Conservation (phyloP, 2,329 filamentous ascomycete genomes). For the Emmonsia crescens region DNA sequence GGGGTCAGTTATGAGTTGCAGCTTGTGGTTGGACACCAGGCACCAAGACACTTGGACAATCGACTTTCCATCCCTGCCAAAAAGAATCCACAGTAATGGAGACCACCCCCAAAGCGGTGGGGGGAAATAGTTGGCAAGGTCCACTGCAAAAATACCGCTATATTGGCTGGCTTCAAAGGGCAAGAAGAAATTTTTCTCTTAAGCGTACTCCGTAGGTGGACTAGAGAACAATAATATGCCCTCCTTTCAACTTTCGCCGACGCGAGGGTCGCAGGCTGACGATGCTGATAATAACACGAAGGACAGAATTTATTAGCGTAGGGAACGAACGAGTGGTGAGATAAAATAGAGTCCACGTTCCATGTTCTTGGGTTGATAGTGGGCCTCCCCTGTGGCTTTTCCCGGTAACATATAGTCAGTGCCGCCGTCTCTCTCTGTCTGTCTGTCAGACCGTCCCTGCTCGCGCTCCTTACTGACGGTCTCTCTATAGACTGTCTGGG, state of each 20-base stretch:
- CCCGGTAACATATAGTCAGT: background rate
- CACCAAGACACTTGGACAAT: background rate
- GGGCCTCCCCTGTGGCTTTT: background rate
- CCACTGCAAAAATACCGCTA: background rate
- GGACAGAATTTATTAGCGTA: background rate
- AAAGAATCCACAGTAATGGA: background rate
- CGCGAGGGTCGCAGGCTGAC: background rate
- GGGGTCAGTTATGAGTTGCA: background rate
- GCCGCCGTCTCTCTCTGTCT: background rate
- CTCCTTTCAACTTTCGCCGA: no score
- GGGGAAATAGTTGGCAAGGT: background rate
- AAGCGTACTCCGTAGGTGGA: no score
- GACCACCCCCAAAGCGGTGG: no score
- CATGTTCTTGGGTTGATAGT: background rate
- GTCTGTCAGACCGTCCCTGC: no score
- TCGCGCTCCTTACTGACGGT: no score
- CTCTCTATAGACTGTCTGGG: no score
- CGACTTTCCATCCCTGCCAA: background rate
- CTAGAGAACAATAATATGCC: no score
- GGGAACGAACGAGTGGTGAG: background rate
- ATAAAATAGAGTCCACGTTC: background rate
- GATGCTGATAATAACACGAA: background rate
- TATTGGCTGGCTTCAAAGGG: background rate
- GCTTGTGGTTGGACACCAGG: background rate
- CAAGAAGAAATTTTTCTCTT: no score